phyloP scores from a whole-genome alignment of 345 rosid species.

The Salix udensis region DNA sequence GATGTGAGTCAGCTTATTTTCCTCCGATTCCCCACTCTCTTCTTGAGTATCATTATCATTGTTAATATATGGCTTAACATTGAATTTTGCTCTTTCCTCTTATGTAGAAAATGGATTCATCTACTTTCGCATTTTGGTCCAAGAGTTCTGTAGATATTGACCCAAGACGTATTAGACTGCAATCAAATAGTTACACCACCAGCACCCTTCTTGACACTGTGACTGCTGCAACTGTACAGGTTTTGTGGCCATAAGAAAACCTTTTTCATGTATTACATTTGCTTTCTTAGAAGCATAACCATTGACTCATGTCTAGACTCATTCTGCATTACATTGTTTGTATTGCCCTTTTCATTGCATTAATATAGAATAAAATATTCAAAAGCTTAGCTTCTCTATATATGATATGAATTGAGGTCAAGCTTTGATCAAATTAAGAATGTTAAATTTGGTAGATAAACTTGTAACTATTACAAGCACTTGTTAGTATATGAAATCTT shows the following conservation, averaged over 20 bases:
- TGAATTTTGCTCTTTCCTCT: not conserved
- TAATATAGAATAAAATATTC: not conserved
- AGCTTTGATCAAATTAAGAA: not conserved
- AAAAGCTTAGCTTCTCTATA: not conserved
- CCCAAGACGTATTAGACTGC: slow-evolving; percentile 88
- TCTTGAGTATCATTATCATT: not conserved
- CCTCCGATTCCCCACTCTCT: no score
- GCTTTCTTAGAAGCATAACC: not conserved
- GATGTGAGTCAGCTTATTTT: slow-evolving; percentile 51
- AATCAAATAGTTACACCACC: slow-evolving; percentile 85
- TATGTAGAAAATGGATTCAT: slow-evolving; percentile 63
- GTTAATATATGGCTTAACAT: slow-evolving; percentile 4
- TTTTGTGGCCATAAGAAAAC: slow-evolving; percentile 13
- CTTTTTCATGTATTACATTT: not conserved
- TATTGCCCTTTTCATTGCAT: not conserved
- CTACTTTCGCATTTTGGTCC: slow-evolving; percentile 93
- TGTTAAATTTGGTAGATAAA: not conserved
- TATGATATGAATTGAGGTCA: not conserved
- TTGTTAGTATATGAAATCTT: not conserved
- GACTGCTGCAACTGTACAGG: slow-evolving; percentile 99
- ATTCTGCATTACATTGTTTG: not conserved
- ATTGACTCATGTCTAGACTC: not conserved
- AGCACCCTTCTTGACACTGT: slow-evolving; percentile 84
- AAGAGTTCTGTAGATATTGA: slow-evolving; percentile 92
- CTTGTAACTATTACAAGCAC: not conserved